Base-by-base conservation (phyloP, 1,284 basidiomycete genomes). In the Cryptococcus sp. region DNA sequence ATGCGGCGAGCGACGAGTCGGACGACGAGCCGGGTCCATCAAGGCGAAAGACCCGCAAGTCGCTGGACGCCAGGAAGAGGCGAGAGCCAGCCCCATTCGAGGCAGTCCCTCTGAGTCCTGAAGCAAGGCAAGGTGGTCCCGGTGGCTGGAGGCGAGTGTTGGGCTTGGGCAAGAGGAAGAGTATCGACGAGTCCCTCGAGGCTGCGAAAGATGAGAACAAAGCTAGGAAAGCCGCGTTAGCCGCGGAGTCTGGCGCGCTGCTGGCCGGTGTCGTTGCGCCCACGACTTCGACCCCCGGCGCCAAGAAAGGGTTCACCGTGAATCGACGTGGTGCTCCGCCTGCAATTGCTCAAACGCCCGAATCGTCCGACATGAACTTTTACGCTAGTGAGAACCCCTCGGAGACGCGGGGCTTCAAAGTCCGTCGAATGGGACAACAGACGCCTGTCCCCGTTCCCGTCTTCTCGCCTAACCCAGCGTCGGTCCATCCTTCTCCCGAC, bases 11-110 rank as follows among this genome's bases (percentile, higher is more conserved):
- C 27, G 59, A 59, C 10, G 64, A 62, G 49, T 69, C 72, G 22
- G 72, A 76, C 60, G 70, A 73, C 40, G 74, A 74, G 46, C 69
- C 73, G 35, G 71, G 74, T 27, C 72, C 68, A 8, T 62, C 64
- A 13, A 58, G 50, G 38, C 54, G 71, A 11, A 62, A 63, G 54
- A 49, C 54, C 4, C 47, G 54, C 38, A 38, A 54, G 39, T 41
- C 41, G 22, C 20, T 40, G 8, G 46, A n/a, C 4, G n/a, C 46
- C 13, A 35, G 48, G 15, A 50, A 38, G 19, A 53, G 22, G 49
- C 31, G 58, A 25, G 61, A 65, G 41, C 68, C 68, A 23, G 50
- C 53, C 47, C 63, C 65, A 3, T 71, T 69, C 53, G 61, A 65
- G 47, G 47, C 54, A 31, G 56, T 59, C 6, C 62, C 62, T 16